Base-by-base conservation (phyloP, 768 basidiomycete species). In the Amanita pseudoporphyria region DNA sequence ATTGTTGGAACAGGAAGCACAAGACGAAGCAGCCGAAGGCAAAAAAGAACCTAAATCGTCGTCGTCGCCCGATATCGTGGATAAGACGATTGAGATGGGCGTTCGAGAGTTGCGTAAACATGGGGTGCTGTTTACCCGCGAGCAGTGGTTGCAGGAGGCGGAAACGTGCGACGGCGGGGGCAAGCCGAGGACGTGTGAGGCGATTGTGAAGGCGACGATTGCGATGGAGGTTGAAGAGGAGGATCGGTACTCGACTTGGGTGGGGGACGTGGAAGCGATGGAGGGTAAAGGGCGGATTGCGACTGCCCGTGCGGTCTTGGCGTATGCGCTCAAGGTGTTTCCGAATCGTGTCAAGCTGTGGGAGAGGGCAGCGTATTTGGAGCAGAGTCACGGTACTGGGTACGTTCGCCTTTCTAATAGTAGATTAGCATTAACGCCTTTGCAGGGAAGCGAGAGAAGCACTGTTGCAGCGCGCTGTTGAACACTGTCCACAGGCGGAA, bases 141-240 rank as follows among this genome's bases (percentile, higher is more conserved):
- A 99, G 57, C 92, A 96, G 62, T 99, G 96, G 96, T 62, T 98
- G 45, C 86, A 87, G 63, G 93, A 98, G 67, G 96, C 95, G 0
- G 95, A 97, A 63, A 75, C 78, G 51, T 94, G 91, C 57, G 95
- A 99, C 63, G 67, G 61, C 1, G 91, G 97, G 50, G 91, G 88
- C 1, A 85, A 83, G 14, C 80, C 82, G 12, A 67, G 87, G 58
- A 96, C 94, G 3, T 89, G 86, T 55, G 91, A 95, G 63, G 94
- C 93, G 2, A 97, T 98, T 57, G 76, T 98, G 50, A 96, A 93
- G 64, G 94, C 92, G 2, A 95, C 92, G 2, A 73, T 98, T 6
- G 83, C 81, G 19, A 88, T 95, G 78, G 96, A 96, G 37, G 69
- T 97, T 5, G 95, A 97, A 58, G 95, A 98, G 60, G 94, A 97